These are phyloP conservation scores for Cladosporium sp. DNA, from an alignment of 2,329 filamentous ascomycete genomes.

Conservation along the genomic window DNA sequence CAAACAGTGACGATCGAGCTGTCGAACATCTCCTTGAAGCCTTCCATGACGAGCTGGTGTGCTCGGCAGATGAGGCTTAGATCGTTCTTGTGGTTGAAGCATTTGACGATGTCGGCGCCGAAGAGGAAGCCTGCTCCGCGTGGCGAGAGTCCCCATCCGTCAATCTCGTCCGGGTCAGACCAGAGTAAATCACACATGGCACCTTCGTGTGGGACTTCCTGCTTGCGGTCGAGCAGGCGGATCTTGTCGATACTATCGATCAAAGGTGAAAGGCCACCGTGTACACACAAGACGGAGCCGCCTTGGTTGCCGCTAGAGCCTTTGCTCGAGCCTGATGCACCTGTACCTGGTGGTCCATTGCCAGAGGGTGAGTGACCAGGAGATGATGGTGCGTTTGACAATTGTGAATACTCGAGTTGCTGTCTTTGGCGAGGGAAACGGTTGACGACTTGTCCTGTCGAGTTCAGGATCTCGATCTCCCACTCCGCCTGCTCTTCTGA, in stretches of 20 bases:
- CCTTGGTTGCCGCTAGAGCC: constrained; percentile 57
- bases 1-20: constrained; percentile 96
- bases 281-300: constrained; percentile 89
- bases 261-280: constrained; percentile 85
- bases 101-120: constrained; percentile 89
- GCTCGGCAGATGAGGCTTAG: constrained; percentile 87
- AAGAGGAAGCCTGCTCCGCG: constrained; percentile 95
- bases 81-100: constrained; percentile 93
- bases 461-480: constrained; percentile 90
- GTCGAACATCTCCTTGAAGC: constrained; percentile 99
- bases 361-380: constrained; percentile 29
- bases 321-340: constrained; percentile 66
- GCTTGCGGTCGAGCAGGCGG: constrained; percentile 87
- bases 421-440: constrained; percentile 55
- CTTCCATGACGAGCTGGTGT: constrained; percentile 98
- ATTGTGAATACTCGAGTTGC: constrained; percentile 20
- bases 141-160: constrained; percentile 92
- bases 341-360: constrained; percentile 71
- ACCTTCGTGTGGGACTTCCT: constrained; percentile 96
- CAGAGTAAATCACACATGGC: constrained; percentile 98
- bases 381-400: constrained; percentile 33
- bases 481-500: constrained; percentile 62
- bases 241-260: constrained; percentile 96
- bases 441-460: constrained; percentile 73
- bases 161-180: constrained; percentile 97